Evolutionary conservation across 345 rosid species (phyloP), one percentile per base, ranked within the genome.

Genomic region (Eutrema japonicum): DNA sequence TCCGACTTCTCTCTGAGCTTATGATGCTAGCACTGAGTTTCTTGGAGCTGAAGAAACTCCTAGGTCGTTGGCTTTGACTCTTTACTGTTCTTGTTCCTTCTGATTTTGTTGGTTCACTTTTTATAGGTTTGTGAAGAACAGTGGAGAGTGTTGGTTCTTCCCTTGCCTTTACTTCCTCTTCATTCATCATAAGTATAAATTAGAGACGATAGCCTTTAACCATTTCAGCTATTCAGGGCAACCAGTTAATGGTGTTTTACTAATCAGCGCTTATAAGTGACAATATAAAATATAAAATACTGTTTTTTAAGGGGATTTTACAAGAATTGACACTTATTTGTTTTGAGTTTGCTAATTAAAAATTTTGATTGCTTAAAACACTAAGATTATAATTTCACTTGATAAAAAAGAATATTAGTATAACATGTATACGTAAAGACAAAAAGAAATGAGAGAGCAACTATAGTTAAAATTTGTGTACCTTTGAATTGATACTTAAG

Each of bases 1-100:
- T 86, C 3, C 96, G 87, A 9, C 60, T 78, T 51, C 75, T 77
- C 60, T 88, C 85, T 1, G 95, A 83, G 53, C 82, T 78, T 41
- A 85, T 63, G 53, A 92, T 81, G 72, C 89, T 85, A 33, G 82
- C 79, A 65, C 81, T 83, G 12, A 90, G 58, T 36, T 79, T 79
- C 69, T 82, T 88, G 62, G 91, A 83, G 55, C 84, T 83, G 78
- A 90, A 87, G 16, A 71, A 36, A 56, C 35, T 70, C n/a, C 30
- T 33, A 37, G 63, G 71, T 41, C 55, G 68, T 58, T 64, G 77
- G 52, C 42, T 48, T 51, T 75, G 70, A 61, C 51, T 69, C 26
- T 69, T 62, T 12, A 45, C 26, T 14, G 79, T 7, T 41, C 33
- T 75, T 51, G 41, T 13, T 59, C 73, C 61, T 56, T 77, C 56